Evolutionary conservation across 2,329 filamentous ascomycete species (phyloP).

Genomic region (Stagonosporopsis chrysanthemi): DNA sequence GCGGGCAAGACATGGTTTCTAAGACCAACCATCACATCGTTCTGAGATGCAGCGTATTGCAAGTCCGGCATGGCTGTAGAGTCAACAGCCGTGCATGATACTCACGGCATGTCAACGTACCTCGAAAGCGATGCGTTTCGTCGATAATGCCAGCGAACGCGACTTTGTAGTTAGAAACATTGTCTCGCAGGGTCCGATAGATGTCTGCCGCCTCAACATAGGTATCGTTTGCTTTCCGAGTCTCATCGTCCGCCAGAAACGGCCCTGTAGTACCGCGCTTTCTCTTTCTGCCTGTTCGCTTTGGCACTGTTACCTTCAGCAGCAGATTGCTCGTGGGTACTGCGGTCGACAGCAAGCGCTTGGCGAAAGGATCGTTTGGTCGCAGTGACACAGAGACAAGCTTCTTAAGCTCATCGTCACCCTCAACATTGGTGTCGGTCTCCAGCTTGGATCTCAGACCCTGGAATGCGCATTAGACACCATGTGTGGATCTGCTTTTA

Average conservation of each 20-base stretch:
- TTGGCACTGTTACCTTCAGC: constrained; percentile 85
- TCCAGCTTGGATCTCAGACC: constrained; percentile 40
- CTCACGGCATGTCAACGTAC: constrained; percentile 47
- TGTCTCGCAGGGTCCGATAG: constrained; percentile 73
- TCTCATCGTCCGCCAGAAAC: constrained; percentile 54
- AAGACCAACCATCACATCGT: constrained; percentile 74
- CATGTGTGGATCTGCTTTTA: constrained; percentile 8
- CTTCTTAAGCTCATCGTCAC: constrained; percentile 53
- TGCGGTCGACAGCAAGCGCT: constrained; percentile 79
- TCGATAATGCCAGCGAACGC: constrained; percentile 76
- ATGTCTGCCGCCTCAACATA: constrained; percentile 53
- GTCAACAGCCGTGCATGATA: constrained; percentile 21
- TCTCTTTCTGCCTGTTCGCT: constrained; percentile 82
- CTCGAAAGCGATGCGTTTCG: constrained; percentile 86
- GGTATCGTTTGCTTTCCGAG: background rate
- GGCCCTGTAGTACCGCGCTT: constrained; percentile 78
- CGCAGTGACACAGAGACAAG: constrained; percentile 76
- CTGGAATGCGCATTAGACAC: constrained; percentile 28
- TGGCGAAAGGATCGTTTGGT: constrained; percentile 79
- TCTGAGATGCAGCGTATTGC: constrained; percentile 75
- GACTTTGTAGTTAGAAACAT: constrained; percentile 69
- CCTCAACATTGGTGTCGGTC: constrained; percentile 28
- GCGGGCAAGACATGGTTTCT: constrained; percentile 74
- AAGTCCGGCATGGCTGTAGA: constrained; percentile 77
- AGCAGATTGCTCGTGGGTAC: constrained; percentile 82